Evolutionary conservation across 2,329 filamentous ascomycete genomes (phyloP).

Genomic region (Alternaria dauci): DNA sequence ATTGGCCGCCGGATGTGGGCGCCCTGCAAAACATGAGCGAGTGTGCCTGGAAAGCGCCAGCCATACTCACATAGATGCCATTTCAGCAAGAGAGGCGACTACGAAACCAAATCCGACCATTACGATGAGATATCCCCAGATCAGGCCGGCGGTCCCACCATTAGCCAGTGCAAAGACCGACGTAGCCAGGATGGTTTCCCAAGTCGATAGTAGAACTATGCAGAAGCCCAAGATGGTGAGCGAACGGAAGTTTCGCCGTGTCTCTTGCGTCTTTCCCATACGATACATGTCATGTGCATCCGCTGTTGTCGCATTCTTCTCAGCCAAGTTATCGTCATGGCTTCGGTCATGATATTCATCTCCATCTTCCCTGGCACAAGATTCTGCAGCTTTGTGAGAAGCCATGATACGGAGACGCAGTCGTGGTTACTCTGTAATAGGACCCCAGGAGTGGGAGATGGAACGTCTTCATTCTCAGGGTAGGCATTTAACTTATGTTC

Average conservation of each 20-base stretch:
- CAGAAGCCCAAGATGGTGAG: conserved; percentile 30
- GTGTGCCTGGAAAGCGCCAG: not conserved
- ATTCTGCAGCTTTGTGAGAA: not conserved
- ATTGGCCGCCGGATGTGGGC: conserved; percentile 46
- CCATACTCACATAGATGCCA: conserved; percentile 46
- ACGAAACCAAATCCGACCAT: conserved; percentile 38
- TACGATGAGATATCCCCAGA: conserved; percentile 39
- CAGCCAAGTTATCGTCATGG: not conserved
- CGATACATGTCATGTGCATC: conserved; percentile 29
- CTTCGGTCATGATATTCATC: not conserved
- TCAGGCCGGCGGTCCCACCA: conserved; percentile 42
- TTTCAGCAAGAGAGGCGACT: conserved; percentile 37
- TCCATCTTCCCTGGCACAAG: not conserved
- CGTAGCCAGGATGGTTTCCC: conserved; percentile 30
- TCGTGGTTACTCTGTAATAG: not conserved
- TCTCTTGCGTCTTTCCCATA: conserved; percentile 37
- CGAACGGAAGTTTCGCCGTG: conserved; percentile 23
- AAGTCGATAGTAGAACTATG: conserved; percentile 31
- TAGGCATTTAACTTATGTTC: not conserved
- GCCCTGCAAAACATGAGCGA: conserved; percentile 21
- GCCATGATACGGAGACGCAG: not conserved
- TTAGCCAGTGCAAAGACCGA: conserved; percentile 30
- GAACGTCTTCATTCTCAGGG: not conserved
- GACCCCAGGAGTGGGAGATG: not conserved
- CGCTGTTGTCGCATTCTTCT: conserved; percentile 26